These are phyloP conservation scores for Rhododendron ferrugineum DNA, from an alignment of 148 eudicot genomes.

Conservation along the genomic window DNA sequence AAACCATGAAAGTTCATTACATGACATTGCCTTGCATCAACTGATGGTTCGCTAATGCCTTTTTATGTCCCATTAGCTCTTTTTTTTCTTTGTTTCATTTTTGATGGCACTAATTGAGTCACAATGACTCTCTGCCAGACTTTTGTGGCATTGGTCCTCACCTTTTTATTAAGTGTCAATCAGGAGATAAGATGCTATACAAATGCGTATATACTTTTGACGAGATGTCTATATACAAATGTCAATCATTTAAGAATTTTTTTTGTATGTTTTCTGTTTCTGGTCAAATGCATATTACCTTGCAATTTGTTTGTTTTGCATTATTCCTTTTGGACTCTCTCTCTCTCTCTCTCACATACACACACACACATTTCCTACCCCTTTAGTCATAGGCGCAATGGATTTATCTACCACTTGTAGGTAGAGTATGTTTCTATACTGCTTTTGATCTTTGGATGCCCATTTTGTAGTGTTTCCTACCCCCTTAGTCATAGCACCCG, in stretches of 20 bases:
- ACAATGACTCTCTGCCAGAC: background rate
- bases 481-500: background rate
- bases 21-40: background rate
- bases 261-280: background rate
- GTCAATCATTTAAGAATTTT: background rate
- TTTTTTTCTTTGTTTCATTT: background rate
- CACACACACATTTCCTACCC: background rate
- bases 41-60: background rate
- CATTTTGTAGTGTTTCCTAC: background rate
- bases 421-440: background rate
- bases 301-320: background rate
- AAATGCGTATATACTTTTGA: background rate
- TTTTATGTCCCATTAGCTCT: too few relatives aligned
- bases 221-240: background rate
- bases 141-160: background rate
- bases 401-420: background rate
- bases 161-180: background rate
- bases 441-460: background rate
- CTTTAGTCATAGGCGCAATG: background rate
- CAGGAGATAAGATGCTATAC: background rate
- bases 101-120: background rate
- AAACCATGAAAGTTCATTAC: background rate
- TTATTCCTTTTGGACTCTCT: background rate
- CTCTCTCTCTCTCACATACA: background rate
- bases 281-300: background rate